Evolutionary conservation across 176 grass and related monocot species (phyloP).

Genomic region (Aegilops longissima): DNA sequence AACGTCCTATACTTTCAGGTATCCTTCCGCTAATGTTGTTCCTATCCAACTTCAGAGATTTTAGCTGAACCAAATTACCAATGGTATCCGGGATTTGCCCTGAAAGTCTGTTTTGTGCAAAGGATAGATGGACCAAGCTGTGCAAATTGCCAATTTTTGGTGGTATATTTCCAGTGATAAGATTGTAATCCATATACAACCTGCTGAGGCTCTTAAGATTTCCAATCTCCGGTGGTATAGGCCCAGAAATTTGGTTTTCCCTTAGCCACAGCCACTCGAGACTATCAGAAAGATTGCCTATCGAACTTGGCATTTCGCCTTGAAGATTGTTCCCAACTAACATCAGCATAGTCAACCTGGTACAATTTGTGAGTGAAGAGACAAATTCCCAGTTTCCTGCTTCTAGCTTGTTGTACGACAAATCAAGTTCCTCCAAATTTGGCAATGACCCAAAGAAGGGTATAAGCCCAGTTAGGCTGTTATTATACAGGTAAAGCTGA

Average conservation of each 20-base stretch:
- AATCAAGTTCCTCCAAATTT: neutral
- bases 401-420: constrained; percentile 38
- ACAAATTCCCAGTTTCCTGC: constrained; percentile 15
- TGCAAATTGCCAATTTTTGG: constrained; percentile 38
- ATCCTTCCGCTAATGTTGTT: constrained; percentile 46
- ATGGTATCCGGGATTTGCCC: constrained; percentile 28
- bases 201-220: constrained; percentile 19
- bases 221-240: constrained; percentile 38
- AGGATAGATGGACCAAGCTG: constrained; percentile 23
- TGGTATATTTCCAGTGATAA: constrained; percentile 45
- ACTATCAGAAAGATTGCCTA: constrained; percentile 30
- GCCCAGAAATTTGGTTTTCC: constrained; percentile 37
- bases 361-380: constrained; percentile 33
- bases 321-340: constrained; percentile 28
- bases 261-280: constrained; percentile 29
- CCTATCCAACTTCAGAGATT: constrained; percentile 4
- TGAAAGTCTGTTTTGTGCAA: constrained; percentile 38
- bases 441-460: constrained; percentile 37
- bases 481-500: neutral
- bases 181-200: constrained; percentile 36
- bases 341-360: neutral
- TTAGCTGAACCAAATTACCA: constrained; percentile 44
- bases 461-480: constrained; percentile 16
- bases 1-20: constrained; percentile 29
- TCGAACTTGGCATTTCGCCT: constrained; percentile 21